Base-by-base conservation (phyloP, 2,329 filamentous ascomycete species). In the Aaosphaeria arxii region DNA sequence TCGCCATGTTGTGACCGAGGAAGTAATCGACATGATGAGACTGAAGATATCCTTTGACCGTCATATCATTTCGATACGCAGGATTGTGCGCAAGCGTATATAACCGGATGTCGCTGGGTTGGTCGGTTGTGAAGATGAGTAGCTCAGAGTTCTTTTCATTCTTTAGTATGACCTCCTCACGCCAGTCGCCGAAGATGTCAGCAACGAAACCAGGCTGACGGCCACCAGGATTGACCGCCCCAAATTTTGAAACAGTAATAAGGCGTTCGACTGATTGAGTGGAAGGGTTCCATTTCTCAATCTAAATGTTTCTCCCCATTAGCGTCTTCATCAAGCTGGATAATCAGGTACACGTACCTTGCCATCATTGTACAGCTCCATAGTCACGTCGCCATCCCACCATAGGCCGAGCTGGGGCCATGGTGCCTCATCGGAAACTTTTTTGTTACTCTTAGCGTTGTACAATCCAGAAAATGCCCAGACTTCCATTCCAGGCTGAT, bases 311-410 rank as follows among this genome's bases (percentile, higher is more conserved):
- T 24, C 17, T 24, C 17, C 17, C 17, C 17, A 24, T 24, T 24
- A 24, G 17, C 17, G 17, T 24, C 17, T 24, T 24, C 17, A 24
- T 3, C 17, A 24, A 24, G 17, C 17, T 24, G 17, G 17, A 24
- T 24, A 24, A 24, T 24, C 17, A 24, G 17, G 17, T 24, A 24
- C 17, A 24, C 17, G 17, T 24, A 24, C 17, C 17, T 24, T 54
- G 33, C 52, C 46, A 31, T 54, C 49, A 33, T 54, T 54, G 44
- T 47, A 54, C 17, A 54, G 42, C 11, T 54, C 52, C 31, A 54
- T 47, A 9, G 45, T 49, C n/a, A 48, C 45, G 40, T 54, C 49
- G 39, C 49, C 45, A 28, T 54, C 49, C 52, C 52, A 52, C 47
- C 47, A 50, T 29, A 52, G 29, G 11, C 47, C 44, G 13, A 52